Base-by-base conservation (phyloP, 2,329 filamentous ascomycete species). In the Scolecobasidium constrictum region DNA sequence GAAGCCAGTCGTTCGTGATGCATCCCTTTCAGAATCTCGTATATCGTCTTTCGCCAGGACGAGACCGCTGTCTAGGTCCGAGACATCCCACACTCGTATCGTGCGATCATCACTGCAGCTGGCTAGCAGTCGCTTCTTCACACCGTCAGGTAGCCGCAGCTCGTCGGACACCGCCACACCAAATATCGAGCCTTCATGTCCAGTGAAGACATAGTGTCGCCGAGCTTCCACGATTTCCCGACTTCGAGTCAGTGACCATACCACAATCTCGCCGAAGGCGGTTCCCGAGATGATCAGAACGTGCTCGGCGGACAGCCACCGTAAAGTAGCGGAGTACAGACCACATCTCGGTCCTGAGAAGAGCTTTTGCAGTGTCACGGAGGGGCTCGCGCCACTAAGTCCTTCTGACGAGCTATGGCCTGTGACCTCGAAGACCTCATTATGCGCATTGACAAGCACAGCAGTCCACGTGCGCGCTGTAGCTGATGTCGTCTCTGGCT, bases 41-140 rank as follows among this genome's bases (percentile, higher is more conserved):
- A 22, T 40, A 11, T 19, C 12, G 9, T n/a, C 37, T 6, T 39
- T 11, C 11, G 11, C 37, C 19, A 13, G 17, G 12, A n/a, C 11
- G 35, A 5, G 7, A 3, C 36, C 12, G n/a, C 18, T 4, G 4
- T 17, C 35, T 26, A 36, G 20, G 4, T 21, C 37, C 13, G 43
- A 36, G 12, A 46, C 33, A 21, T 47, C 45, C 60, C 65, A 49
- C 66, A 70, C 64, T 12, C 85, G 73, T 17, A 98, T 77, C 0
- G 87, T 94, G 40, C 92, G 75, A 61, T 98, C 92, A 56, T 98
- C 92, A 55, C 90, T 96, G 58, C 92, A 98, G 53, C 85, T 95
- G 12, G 82, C 84, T 23, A 98, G 68, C n/a, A 94, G 60, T 40
- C 83, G 71, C 19, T 67, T 64, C 16, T 56, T 56, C 5, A 54